phyloP scores from a whole-genome alignment of 306 rosid species.

The Canavalia gladiata region DNA sequence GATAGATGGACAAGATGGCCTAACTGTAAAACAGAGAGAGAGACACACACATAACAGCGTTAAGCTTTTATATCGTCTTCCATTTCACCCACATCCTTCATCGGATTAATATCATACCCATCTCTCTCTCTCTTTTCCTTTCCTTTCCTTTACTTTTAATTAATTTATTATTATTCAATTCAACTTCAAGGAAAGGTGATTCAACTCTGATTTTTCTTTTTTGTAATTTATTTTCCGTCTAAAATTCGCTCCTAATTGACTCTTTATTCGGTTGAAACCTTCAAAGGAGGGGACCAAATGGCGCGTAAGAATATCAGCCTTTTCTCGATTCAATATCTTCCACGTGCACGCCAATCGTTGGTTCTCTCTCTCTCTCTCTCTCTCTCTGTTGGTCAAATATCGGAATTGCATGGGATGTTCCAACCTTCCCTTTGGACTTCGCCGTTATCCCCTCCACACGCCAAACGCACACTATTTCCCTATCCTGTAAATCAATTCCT shows the following conservation, averaged over 20 bases:
- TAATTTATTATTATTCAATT: neutral
- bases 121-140: neutral
- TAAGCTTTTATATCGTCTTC: neutral
- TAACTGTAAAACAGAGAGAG: slow-evolving; percentile 25
- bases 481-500: neutral
- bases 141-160: neutral
- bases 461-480: neutral
- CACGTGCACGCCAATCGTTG: slow-evolving; percentile 43
- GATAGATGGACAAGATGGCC: slow-evolving; percentile 42
- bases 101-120: neutral
- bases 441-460: neutral
- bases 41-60: neutral
- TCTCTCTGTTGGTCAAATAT: slow-evolving; percentile 33
- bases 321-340: slow-evolving; percentile 32
- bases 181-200: slow-evolving; percentile 5
- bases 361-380: neutral
- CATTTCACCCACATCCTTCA: slow-evolving; percentile 7
- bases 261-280: slow-evolving; percentile 64
- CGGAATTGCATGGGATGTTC: neutral
- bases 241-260: slow-evolving; percentile 29
- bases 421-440: slow-evolving; percentile 7
- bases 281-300: slow-evolving; percentile 58
- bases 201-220: neutral
- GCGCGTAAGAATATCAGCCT: slow-evolving; percentile 53
- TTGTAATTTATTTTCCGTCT: neutral